Conservation (phyloP, 2,329 filamentous ascomycete genomes). For the Neofusicoccum umdonicola region DNA sequence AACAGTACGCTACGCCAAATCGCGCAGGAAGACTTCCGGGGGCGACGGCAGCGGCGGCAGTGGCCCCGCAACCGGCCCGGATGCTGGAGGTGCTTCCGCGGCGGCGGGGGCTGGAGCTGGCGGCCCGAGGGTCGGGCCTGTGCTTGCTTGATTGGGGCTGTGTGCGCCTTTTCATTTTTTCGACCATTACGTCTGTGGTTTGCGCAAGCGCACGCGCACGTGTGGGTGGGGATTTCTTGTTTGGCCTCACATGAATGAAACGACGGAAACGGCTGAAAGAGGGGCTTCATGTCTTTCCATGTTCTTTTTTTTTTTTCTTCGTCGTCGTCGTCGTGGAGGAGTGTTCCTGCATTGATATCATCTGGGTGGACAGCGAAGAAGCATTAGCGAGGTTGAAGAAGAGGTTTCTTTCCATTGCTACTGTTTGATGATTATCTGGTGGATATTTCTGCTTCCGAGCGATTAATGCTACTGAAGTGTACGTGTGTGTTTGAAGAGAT, state of each 20-base stretch:
- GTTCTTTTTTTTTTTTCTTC: background rate
- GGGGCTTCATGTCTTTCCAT: background rate
- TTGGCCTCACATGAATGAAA: background rate
- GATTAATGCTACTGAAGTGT: no score
- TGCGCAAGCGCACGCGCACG: no score
- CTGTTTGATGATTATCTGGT: no score
- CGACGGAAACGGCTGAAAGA: background rate
- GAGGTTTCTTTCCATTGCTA: no score
- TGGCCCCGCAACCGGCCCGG: background rate
- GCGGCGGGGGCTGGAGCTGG: background rate
- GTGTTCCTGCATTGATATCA: no score
- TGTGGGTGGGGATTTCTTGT: no score
- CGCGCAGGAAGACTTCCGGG: background rate
- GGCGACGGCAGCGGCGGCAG: background rate
- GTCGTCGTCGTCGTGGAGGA: background rate
- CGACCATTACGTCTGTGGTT: no score
- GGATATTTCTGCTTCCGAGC: no score
- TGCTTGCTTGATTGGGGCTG: background rate
- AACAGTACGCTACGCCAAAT: slow-evolving; percentile 9
- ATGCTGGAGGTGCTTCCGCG: background rate
- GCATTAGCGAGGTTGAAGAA: no score
- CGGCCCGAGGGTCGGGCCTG: background rate
- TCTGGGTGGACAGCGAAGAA: no score
- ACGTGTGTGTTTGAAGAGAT: no score
- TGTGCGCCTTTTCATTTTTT: no score